A percentile compares a stretch with the other conserved stretches of the same genome.
Evolutionary conservation across 1,284 basidiomycete genomes (phyloP).

Genomic region (Tylopilus sp.): DNA sequence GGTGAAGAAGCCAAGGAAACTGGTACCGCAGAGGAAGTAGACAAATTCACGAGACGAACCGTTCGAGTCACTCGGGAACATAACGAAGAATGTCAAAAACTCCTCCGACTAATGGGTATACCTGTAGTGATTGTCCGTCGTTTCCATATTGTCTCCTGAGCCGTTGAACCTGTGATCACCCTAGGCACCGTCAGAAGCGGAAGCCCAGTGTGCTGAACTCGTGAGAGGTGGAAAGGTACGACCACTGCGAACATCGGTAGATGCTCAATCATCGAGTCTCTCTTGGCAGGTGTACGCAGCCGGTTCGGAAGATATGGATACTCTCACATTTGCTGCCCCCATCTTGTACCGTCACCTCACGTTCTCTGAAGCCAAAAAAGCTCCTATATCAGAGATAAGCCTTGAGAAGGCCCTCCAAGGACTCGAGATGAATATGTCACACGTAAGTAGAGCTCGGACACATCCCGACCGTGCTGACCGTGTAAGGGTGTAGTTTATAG

Average conservation of each 20-base stretch:
- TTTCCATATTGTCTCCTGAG: constrained; percentile 10
- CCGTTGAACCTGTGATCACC: constrained; percentile 8
- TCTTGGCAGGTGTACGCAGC: constrained; percentile 84
- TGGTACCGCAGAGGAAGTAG: constrained; percentile 87
- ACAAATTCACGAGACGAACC: constrained; percentile 85
- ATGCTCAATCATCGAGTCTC: constrained; percentile 6
- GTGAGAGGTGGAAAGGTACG: constrained; percentile 87
- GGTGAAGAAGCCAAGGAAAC: constrained; percentile 97
- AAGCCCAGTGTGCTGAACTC: constrained; percentile 97
- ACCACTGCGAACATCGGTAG: background rate
- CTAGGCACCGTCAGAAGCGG: constrained; percentile 96
- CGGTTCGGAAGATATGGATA: constrained; percentile 99
- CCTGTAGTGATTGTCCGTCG: constrained; percentile 87
- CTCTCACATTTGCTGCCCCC: constrained; percentile 91
- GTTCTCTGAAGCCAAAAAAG: constrained; percentile 98
- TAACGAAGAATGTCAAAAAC: constrained; percentile 90
- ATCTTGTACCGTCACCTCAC: constrained; percentile 94
- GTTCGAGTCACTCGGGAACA: constrained; percentile 96
- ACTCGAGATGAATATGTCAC: constrained; percentile 88
- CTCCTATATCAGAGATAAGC: constrained; percentile 93
- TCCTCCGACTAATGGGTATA: constrained; percentile 95
- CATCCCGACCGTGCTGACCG: constrained; percentile 4
- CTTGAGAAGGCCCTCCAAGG: constrained; percentile 84
- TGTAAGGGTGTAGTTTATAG: constrained; percentile 71
- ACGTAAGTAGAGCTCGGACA: constrained; percentile 43